Evolutionary conservation across 768 basidiomycete genomes (phyloP).

Genomic region (Suillus paluster): DNA sequence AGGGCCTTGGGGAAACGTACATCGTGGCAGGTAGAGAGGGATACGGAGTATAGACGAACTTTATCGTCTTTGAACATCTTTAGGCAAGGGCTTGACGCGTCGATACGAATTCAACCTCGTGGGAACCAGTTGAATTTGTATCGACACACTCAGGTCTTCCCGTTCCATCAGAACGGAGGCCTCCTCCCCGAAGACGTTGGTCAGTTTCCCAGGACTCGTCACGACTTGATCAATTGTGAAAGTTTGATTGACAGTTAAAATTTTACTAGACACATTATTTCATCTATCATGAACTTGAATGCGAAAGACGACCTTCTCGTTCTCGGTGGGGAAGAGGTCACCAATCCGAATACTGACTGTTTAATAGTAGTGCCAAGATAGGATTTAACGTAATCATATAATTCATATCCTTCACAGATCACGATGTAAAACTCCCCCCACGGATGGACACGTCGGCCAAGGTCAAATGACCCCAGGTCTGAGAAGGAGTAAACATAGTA

Average conservation of each 20-base stretch:
- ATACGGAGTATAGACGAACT: not conserved
- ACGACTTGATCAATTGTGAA: no score
- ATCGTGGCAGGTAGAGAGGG: not conserved
- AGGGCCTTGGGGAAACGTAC: no score
- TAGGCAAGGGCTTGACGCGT: not conserved
- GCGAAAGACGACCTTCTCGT: not conserved
- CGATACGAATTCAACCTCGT: not conserved
- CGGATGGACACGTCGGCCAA: not conserved
- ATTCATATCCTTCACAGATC: not conserved
- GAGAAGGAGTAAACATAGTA: not conserved
- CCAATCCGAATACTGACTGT: no score
- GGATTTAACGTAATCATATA: no score
- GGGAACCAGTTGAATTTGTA: not conserved
- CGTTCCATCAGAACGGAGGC: not conserved
- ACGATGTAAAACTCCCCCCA: not conserved
- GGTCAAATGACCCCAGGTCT: not conserved
- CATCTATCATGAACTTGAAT: not conserved
- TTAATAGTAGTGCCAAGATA: no score
- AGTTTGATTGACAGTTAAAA: not conserved
- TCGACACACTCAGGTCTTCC: not conserved
- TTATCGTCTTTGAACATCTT: not conserved
- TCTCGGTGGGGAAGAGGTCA: not conserved
- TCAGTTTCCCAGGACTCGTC: no score
- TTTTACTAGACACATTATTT: not conserved
- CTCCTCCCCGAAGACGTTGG: no score